Evolutionary conservation across 129 eudicot genomes (phyloP), one percentile per base, ranked within the genome.

Genomic region (Centella asiatica): DNA sequence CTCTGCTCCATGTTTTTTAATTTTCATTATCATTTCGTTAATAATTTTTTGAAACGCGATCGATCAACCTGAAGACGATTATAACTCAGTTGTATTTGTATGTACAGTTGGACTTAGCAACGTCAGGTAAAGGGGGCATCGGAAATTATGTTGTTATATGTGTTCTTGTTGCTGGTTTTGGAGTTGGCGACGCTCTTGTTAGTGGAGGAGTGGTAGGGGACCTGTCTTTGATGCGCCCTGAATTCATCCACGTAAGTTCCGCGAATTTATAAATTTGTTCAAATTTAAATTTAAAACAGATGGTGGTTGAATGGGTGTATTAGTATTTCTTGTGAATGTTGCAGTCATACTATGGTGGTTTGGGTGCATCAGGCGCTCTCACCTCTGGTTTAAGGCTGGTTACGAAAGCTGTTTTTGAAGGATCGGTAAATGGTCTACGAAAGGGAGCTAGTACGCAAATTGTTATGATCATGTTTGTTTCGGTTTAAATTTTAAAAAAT

Each of bases 151-250:
- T 85, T 3, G 81, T 81, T 32, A 72, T 85, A 48, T 85, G 89
- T 66, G 57, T 72, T 28, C 13, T 78, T 49, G 92, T 84, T 69
- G 96, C 83, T 62, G 65, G 62, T 69, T 81, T 84, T 56, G 94
- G 94, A 73, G 69, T 82, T 17, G 94, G 84, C 10, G 96, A 88
- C 72, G 96, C 96, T 48, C 74, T 65, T 67, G 80, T 84, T 72
- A 84, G 84, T 77, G 96, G 96, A 10, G 86, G 96, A 28, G 74
- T 84, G 88, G 73, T 76, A 42, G 96, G 96, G 10, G 95, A 88
- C 72, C 61, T 88, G 36, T 67, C 96, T 20, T 74, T 88, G 47
- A 88, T 88, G 96, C 73, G 80, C 62, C 96, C 96, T 0, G 89
- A 88, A 44, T 88, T 88, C 61, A 67, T 81, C 46, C 95, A 87